phyloP scores from a whole-genome alignment of 1,139 yeast species.

The Taiozyma sp. region DNA sequence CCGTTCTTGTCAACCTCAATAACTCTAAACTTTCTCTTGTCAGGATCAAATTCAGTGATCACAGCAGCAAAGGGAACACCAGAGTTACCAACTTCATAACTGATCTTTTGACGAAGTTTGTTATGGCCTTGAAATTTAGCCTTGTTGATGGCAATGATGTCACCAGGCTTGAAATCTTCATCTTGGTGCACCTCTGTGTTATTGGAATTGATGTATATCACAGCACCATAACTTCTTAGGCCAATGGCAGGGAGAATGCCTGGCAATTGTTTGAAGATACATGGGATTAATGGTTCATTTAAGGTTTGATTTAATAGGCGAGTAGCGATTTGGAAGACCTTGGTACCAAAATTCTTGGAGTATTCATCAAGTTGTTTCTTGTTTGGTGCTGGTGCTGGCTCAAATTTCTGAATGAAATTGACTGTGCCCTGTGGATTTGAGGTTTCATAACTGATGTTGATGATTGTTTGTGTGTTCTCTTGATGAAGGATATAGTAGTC shows the following conservation, averaged over 20 bases:
- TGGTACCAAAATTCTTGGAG: constrained; percentile 40
- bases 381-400: constrained; percentile 43
- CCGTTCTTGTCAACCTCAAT: constrained; percentile 55
- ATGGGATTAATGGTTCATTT: constrained; percentile 23
- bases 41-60: constrained; percentile 67
- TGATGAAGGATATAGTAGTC: constrained; percentile 72
- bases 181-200: constrained; percentile 50
- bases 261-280: constrained; percentile 29
- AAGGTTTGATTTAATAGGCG: constrained; percentile 34
- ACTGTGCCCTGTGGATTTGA: constrained; percentile 52
- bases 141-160: constrained; percentile 66
- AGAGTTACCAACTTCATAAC: constrained; percentile 42
- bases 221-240: constrained; percentile 63
- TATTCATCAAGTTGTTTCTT: constrained; percentile 45
- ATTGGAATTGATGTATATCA: constrained; percentile 57
- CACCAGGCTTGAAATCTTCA: constrained; percentile 78
- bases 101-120: constrained; percentile 43
- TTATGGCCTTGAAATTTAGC: constrained; percentile 72
- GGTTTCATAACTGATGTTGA: constrained; percentile 49
- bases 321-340: constrained; percentile 38
- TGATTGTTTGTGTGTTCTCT: constrained; percentile 63
- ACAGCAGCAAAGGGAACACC: constrained; percentile 40
- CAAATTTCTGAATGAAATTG: constrained; percentile 36
- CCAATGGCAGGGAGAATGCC: constrained; percentile 56
- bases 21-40: constrained; percentile 72